These are phyloP conservation scores for Musa itinerans DNA, from an alignment of 176 grass and related monocot species.

Conservation along the genomic window DNA sequence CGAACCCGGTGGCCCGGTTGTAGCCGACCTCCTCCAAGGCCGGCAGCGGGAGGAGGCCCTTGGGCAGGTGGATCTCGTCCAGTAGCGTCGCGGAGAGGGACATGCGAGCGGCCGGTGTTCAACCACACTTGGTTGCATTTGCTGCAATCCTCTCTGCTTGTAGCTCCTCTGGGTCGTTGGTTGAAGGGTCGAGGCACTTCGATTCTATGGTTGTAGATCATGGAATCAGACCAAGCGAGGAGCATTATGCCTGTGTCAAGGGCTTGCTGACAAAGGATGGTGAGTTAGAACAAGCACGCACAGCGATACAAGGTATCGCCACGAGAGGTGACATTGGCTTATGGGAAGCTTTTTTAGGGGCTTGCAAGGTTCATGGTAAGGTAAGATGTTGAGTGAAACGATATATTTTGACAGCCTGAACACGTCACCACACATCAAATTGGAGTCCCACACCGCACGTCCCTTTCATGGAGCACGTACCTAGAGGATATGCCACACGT, in stretches of 20 bases:
- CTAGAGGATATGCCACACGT: no score
- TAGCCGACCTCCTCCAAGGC: constrained; percentile 61
- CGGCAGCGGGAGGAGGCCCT: constrained; percentile 42
- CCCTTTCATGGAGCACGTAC: no score
- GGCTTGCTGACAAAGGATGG: constrained; percentile 9
- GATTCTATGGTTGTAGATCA: constrained; percentile 8
- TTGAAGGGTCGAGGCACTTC: constrained; percentile 1
- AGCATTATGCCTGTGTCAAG: constrained; percentile 12
- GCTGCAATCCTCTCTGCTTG: constrained; percentile 9
- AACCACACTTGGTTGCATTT: constrained; percentile 4
- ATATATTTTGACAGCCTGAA: no score
- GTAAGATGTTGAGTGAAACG: no score
- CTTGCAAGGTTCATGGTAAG: constrained; percentile 9
- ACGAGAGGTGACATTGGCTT: background rate
- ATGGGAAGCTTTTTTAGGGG: constrained; percentile 8
- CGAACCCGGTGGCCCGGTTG: constrained; percentile 58
- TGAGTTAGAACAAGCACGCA: constrained; percentile 1
- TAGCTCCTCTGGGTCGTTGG: background rate
- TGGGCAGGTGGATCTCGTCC: constrained; percentile 30
- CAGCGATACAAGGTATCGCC: background rate
- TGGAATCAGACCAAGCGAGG: constrained; percentile 6
- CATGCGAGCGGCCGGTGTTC: constrained; percentile 12
- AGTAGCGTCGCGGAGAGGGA: constrained; percentile 19
- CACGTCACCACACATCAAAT: no score
- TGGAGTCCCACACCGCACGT: no score